Conservation (phyloP, 768 basidiomycete species). For the Boletus huronensis region DNA sequence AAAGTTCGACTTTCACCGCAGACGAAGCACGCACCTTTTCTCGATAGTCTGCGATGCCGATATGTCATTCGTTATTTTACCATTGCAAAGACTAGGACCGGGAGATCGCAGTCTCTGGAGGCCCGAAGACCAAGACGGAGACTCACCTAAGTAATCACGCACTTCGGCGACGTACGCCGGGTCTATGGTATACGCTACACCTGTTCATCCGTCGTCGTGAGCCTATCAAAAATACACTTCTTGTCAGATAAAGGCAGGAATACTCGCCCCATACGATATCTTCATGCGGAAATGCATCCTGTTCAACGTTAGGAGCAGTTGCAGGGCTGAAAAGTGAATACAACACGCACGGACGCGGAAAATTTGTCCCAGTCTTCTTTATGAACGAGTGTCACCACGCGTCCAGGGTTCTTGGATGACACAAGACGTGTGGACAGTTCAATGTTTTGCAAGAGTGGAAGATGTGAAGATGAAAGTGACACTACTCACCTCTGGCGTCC, state of each 20-base stretch:
- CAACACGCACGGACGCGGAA: conserved; percentile 54
- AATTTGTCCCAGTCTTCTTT: conserved; percentile 84
- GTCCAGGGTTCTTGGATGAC: conserved; percentile 62
- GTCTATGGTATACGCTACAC: conserved; percentile 86
- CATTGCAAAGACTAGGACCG: not conserved
- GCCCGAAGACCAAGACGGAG: not conserved
- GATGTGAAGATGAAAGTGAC: not conserved
- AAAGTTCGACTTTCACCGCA: not conserved
- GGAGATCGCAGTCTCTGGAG: not conserved
- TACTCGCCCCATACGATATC: conserved; percentile 61
- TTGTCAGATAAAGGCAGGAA: not conserved
- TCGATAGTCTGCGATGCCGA: conserved; percentile 56
- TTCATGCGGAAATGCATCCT: conserved; percentile 34
- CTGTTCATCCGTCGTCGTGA: conserved; percentile 33
- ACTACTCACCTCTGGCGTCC: conserved; percentile 68
- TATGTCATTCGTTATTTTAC: not conserved
- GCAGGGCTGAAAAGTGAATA: not conserved
- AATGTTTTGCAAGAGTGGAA: not conserved
- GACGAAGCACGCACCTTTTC: conserved; percentile 58
- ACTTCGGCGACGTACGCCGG: conserved; percentile 71
- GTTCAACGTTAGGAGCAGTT: not conserved
- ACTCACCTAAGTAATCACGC: conserved; percentile 74
- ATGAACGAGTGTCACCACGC: conserved; percentile 87
- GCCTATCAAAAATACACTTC: no score
- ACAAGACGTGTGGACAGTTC: not conserved